phyloP scores from a whole-genome alignment of 805 yeast species.

The Cyberlindnera xylosilytica region DNA sequence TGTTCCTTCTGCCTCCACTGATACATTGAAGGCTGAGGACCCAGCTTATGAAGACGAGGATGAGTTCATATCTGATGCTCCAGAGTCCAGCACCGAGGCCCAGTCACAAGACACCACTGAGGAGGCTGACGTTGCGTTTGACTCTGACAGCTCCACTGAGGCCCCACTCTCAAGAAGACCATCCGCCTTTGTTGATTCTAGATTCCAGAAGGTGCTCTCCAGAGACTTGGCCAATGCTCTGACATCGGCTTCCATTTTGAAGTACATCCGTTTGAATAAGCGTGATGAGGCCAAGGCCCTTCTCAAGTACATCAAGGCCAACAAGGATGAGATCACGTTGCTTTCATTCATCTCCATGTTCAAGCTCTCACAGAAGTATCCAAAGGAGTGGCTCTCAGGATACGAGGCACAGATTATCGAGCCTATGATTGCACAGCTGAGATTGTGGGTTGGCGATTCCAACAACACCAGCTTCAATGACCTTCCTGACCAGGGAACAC shows the following conservation, averaged over 20 bases:
- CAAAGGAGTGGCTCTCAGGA: conserved; percentile 23
- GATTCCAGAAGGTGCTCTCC: conserved; percentile 21
- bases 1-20: conserved; percentile 1
- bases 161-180: conserved; percentile 7
- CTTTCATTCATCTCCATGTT: conserved; percentile 28
- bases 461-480: conserved; percentile 23
- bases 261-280: conserved; percentile 19
- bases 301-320: conserved; percentile 19
- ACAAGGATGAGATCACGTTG: conserved; percentile 23
- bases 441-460: conserved; percentile 31
- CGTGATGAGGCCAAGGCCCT: conserved; percentile 16
- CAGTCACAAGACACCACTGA: background rate
- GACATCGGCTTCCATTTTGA: conserved; percentile 24
- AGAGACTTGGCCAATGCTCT: conserved; percentile 26
- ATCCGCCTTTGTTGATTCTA: conserved; percentile 11
- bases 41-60: conserved; percentile 2
- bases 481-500: conserved; percentile 21
- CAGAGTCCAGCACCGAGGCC: background rate
- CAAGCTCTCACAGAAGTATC: conserved; percentile 26
- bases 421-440: conserved; percentile 22
- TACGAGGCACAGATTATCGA: conserved; percentile 19
- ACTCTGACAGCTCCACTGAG: conserved; percentile 5
- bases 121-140: conserved; percentile 9
- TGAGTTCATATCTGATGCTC: conserved; percentile 8
- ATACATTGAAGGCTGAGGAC: conserved; percentile 5